Evolutionary conservation across 75 land plant genomes (phyloP), one percentile per base, ranked within the genome.

Genomic region (Pinus taeda): DNA sequence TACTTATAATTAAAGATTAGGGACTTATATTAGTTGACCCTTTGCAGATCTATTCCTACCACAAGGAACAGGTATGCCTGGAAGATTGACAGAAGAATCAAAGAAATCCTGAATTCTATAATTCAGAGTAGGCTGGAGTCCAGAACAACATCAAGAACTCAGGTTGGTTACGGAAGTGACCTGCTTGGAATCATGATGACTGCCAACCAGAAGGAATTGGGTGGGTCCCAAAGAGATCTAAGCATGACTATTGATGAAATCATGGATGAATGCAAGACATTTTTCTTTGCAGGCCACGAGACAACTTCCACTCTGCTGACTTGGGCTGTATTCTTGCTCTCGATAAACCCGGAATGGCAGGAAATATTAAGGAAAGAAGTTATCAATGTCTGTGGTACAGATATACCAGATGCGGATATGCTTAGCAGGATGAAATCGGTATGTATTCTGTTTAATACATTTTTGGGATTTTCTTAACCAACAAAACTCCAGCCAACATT

Each of bases 261-360:
- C 22, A 87, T 91, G 15, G 87, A 89, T 22, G 91, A 91, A 76
- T 91, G 93, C 77, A 91, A 89, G 76, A 85, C 87, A 15, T 89
- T 91, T 65, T 89, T 81, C 80, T 85, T 91, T 74, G 91, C 88
- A 17, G 91, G 93, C 56, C 88, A 89, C 59, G 91, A 89, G 78
- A 89, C 93, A 15, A 89, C 88, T 24, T 79, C 89, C 14, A 20
- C 12, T 56, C 57, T 74, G 29, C 58, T 89, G 6, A 78, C 85
- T 3, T 89, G 90, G 87, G 75, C 87, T 4, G 24, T 85, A 75
- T 39, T 93, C 13, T 61, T 81, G 20, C 66, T 85, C 15, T 61
- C 74, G 29, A 75, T 45, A 18, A 53, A 82, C 56, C 76, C 74
- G 3, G 74, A 75, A 5, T 85, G 84, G 87, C 87, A 85, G 29